These are phyloP conservation scores for Areca catechu DNA, from an alignment of 176 grass and related monocot species.

Conservation along the genomic window DNA sequence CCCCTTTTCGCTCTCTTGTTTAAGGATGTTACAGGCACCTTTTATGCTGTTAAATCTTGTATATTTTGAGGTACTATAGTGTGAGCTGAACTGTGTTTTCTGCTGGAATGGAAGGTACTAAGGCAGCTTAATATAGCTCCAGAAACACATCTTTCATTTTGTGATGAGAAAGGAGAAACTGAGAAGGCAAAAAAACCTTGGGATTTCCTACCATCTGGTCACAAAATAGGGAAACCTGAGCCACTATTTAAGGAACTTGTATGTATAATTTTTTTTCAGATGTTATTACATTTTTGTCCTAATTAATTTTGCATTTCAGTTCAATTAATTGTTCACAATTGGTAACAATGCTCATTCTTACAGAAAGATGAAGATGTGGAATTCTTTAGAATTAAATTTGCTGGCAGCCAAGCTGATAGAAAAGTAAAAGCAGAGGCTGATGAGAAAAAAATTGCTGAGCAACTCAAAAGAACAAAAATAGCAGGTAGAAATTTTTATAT, in stretches of 20 bases:
- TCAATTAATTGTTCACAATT: background rate
- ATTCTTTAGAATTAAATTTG: conserved; percentile 55
- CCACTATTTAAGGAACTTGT: conserved; percentile 94
- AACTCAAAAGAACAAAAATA: conserved; percentile 73
- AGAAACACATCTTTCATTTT: conserved; percentile 47
- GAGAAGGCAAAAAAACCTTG: conserved; percentile 66
- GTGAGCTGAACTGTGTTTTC: conserved; percentile 3
- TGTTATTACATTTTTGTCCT: background rate
- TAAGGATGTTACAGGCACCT: too few species aligned
- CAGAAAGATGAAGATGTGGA: conserved; percentile 84
- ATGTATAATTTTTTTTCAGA: conserved; percentile 13
- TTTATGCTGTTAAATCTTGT: too few species aligned
- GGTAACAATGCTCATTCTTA: conserved; percentile 18
- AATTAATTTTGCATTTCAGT: conserved; percentile 12
- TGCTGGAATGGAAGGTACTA: conserved; percentile 36
- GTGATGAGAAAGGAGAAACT: conserved; percentile 66
- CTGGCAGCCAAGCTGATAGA: conserved; percentile 84
- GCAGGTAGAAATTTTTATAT: conserved; percentile 31
- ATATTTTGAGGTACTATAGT: background rate
- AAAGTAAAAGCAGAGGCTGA: conserved; percentile 56
- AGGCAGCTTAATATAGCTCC: conserved; percentile 64
- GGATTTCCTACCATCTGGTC: conserved; percentile 63
- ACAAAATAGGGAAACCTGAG: conserved; percentile 69
- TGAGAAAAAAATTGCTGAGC: conserved; percentile 52
- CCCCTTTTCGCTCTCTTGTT: too few species aligned